phyloP scores from a whole-genome alignment of 2,329 filamentous ascomycete species.

The Phyllosticta citribraziliensis region DNA sequence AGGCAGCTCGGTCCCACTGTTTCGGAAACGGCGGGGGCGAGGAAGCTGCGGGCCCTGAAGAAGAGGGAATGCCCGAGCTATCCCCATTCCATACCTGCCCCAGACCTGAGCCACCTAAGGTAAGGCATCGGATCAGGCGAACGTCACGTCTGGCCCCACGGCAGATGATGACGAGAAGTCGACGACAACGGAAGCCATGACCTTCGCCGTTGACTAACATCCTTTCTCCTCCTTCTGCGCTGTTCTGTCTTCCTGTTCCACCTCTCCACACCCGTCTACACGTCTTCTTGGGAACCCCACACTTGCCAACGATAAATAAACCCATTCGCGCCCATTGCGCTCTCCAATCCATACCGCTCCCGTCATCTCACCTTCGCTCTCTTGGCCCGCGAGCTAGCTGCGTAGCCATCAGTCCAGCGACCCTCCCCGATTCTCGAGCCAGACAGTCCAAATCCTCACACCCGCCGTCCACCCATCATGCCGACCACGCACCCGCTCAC shows the following conservation, averaged over 20 bases:
- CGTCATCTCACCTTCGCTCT: background rate
- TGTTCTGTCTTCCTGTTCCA: background rate
- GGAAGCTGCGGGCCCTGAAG: background rate
- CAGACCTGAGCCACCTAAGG: too few species aligned
- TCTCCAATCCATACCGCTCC: background rate
- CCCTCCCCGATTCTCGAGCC: too few species aligned
- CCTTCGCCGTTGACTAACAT: background rate
- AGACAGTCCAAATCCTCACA: background rate
- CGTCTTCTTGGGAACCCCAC: background rate
- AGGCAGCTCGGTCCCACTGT: background rate
- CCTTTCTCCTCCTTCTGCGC: background rate
- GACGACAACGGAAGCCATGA: background rate
- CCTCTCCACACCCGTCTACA: background rate
- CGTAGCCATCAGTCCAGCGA: too few species aligned
- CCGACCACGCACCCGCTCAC: constrained; percentile 16
- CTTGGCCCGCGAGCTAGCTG: background rate
- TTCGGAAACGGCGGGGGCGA: background rate
- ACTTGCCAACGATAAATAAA: background rate
- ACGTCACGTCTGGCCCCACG: too few species aligned
- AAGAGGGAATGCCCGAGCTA: background rate
- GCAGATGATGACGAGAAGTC: background rate
- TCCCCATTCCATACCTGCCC: background rate
- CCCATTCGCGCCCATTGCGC: background rate
- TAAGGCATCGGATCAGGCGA: too few species aligned
- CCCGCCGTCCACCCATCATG: background rate